Conservation (phyloP, 176 grass and related monocot genomes). For the Aegilops bicornis region DNA sequence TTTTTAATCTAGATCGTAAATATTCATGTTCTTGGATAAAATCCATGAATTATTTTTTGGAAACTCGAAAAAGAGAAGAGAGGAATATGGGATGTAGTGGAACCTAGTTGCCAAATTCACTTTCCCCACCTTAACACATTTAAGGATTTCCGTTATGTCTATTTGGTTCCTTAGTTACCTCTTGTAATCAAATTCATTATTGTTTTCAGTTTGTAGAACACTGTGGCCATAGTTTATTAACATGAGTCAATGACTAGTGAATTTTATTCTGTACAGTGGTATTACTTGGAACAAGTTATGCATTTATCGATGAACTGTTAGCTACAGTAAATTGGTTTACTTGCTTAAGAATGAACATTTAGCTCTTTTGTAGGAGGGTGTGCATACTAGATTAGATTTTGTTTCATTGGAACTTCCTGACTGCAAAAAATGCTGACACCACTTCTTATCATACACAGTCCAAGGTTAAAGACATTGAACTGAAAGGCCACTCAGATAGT, state of each 20-base stretch:
- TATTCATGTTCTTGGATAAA: not conserved
- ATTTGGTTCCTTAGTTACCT: not conserved
- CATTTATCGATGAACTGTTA: slow-evolving; percentile 21
- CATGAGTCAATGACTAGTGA: not conserved
- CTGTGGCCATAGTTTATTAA: slow-evolving; percentile 6
- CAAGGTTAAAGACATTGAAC: slow-evolving; percentile 96
- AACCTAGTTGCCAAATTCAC: not conserved
- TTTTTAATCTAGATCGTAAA: not conserved
- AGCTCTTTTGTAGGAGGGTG: not conserved
- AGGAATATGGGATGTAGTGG: not conserved
- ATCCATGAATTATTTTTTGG: not conserved
- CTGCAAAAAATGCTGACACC: slow-evolving; percentile 20
- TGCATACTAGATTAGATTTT: slow-evolving; percentile 1
- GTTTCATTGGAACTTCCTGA: slow-evolving; percentile 2
- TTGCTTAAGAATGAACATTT: slow-evolving; percentile 11
- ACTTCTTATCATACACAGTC: slow-evolving; percentile 56
- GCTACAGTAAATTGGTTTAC: not conserved
- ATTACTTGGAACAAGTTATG: slow-evolving; percentile 11
- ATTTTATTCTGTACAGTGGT: slow-evolving; percentile 9
- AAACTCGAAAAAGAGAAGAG: not conserved
- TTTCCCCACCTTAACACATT: not conserved
- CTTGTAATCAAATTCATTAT: not conserved
- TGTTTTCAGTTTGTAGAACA: not conserved
- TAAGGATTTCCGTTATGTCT: not conserved
- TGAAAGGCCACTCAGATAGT: slow-evolving; percentile 95